Evolutionary conservation across 1,284 basidiomycete genomes (phyloP).

Genomic region (Ustilago nuda): DNA sequence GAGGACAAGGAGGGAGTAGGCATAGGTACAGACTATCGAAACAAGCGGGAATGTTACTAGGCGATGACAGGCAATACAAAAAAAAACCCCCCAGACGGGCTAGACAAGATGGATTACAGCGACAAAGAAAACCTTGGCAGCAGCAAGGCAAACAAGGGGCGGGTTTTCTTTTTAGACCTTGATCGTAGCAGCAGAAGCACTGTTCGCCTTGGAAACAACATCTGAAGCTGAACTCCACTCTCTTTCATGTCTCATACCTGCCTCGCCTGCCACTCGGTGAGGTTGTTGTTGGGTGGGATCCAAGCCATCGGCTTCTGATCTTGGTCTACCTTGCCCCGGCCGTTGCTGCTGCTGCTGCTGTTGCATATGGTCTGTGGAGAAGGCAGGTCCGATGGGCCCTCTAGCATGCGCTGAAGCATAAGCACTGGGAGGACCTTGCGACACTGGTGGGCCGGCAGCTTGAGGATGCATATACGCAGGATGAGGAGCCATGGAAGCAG

Average conservation of each 20-base stretch:
- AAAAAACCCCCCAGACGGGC: too few species aligned
- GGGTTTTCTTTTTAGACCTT: background rate
- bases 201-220: background rate
- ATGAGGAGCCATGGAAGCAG: slow-evolving; percentile 41
- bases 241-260: slow-evolving; percentile 28
- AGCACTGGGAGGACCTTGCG: slow-evolving; percentile 26
- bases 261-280: background rate
- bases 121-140: too few species aligned
- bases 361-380: slow-evolving; percentile 11
- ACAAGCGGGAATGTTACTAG: too few species aligned
- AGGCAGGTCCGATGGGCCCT: slow-evolving; percentile 23
- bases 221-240: slow-evolving; percentile 36
- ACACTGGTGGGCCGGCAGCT: slow-evolving; percentile 22
- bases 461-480: slow-evolving; percentile 52
- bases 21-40: too few species aligned
- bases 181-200: background rate
- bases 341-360: slow-evolving; percentile 4
- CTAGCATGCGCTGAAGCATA: slow-evolving; percentile 32
- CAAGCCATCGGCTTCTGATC: slow-evolving; percentile 30
- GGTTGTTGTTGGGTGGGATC: slow-evolving; percentile 2
- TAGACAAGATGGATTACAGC: too few species aligned
- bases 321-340: slow-evolving; percentile 17
- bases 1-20: too few species aligned
- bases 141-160: too few species aligned
- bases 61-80: too few species aligned